Conservation (phyloP, 73 alveolate species). For the Stentor roeselii region DNA sequence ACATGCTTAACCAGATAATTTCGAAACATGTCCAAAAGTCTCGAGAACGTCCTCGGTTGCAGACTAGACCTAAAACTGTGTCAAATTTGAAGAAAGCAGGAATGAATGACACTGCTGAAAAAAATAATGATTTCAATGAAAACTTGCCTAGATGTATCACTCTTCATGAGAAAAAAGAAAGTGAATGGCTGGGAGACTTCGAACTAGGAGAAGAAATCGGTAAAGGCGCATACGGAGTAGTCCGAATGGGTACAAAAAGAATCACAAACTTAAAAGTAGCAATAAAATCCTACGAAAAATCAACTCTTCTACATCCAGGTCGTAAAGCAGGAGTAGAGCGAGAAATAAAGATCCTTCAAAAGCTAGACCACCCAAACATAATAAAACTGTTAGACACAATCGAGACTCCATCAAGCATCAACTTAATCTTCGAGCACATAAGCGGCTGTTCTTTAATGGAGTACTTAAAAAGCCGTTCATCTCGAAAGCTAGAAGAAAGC, state of each 20-base stretch:
- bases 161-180: too few relatives aligned
- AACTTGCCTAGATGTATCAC: too few relatives aligned
- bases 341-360: conserved; percentile 43
- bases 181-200: too few relatives aligned
- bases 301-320: conserved; percentile 34
- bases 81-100: too few relatives aligned
- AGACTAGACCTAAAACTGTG: too few relatives aligned
- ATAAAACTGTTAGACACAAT: conserved; percentile 81
- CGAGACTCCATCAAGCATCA: conserved; percentile 80
- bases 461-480: conserved; percentile 13
- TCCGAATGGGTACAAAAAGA: conserved; percentile 33
- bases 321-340: conserved; percentile 34
- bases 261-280: conserved; percentile 45
- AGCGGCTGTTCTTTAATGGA: conserved; percentile 8
- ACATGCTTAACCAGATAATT: too few relatives aligned
- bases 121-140: too few relatives aligned
- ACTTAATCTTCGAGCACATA: conserved; percentile 21
- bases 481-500: conserved; percentile 24
- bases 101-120: too few relatives aligned
- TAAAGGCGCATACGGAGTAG: conserved; percentile 50
- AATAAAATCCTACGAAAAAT: conserved; percentile 50
- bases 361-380: conserved; percentile 61
- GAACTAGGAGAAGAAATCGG: too few relatives aligned
- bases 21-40: too few relatives aligned
- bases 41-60: too few relatives aligned